Evolutionary conservation across 805 yeast species (phyloP), one percentile per base, ranked within the genome.

Genomic region (Komagataella phaffii): DNA sequence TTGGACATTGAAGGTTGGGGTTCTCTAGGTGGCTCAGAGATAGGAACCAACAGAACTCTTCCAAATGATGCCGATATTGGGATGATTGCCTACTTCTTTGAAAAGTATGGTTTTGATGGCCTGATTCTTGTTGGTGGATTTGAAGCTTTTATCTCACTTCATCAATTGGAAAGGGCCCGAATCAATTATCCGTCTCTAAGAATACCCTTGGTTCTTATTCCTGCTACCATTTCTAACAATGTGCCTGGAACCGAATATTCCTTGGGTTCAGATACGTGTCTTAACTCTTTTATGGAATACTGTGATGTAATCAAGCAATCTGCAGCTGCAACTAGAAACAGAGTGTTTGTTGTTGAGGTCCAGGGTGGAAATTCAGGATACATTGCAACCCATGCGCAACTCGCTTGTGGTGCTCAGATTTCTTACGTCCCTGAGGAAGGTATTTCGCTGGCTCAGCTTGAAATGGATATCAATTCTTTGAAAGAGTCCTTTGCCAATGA

Each of bases 231-330:
- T 57, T 89, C 97, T 17, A 93, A 93, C 71, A 93, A 93, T 60
- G 98, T 93, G 49, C 99, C 99, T n/a, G 99, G 99, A 54, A 85
- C 98, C 1, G 97, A 93, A 68, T 89, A 89, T 68, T 89, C 97
- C 0, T 70, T 93, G 53, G 99, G 99, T 53, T 76, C 89, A 10
- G 99, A 93, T 66, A 93, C 99, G 8, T 95, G 99, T 73, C 73
- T 93, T 73, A 93, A 93, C 69, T 73, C 93, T 7, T 75, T 93
- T 61, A 88, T 89, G 56, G 81, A 85, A 53, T 93, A 93, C 73
- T 91, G 98, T 71, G 99, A 93, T 67, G 88, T 87, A 23, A 84
- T 93, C 58, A 90, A 93, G 71, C 96, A 88, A 72, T 80, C 89
- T 50, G 99, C 99, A 1, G 83, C 96, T 18, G 88, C 99, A 17